Conservation (phyloP, 257 asterid species). For the Scutellaria barbata region DNA sequence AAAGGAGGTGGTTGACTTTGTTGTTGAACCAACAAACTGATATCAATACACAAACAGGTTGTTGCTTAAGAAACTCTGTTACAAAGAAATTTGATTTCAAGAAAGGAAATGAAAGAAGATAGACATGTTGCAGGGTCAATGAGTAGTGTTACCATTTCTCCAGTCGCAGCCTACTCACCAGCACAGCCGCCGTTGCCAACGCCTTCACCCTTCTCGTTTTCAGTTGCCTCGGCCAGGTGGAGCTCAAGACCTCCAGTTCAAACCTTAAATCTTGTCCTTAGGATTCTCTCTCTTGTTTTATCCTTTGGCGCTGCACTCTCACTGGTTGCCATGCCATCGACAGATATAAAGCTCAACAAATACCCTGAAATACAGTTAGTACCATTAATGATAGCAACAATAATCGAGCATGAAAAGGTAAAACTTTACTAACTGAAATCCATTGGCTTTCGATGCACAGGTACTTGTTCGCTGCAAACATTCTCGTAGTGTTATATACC, state of each 20-base stretch:
- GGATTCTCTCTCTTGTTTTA: conserved; percentile 23
- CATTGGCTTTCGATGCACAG: neutral
- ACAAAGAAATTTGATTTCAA: neutral
- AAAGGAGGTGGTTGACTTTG: conserved; percentile 4
- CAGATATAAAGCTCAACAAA: conserved; percentile 15
- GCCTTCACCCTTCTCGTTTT: conserved; percentile 34
- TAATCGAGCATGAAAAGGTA: too few species aligned
- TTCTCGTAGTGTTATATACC: conserved; percentile 12
- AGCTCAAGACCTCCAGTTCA: conserved; percentile 28
- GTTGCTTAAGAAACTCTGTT: too few species aligned
- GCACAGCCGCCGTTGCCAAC: conserved; percentile 30
- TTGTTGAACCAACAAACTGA: neutral
- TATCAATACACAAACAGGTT: neutral
- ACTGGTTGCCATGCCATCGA: conserved; percentile 21
- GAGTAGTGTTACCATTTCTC: conserved; percentile 28
- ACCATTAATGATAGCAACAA: neutral
- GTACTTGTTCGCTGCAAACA: conserved; percentile 28
- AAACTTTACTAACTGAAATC: neutral
- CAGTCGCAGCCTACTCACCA: conserved; percentile 26
- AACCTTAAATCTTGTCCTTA: conserved; percentile 22
- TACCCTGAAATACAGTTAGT: conserved; percentile 33
- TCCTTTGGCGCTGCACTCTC: conserved; percentile 32
- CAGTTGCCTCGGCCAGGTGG: conserved; percentile 33
- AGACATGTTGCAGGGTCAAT: conserved; percentile 25
- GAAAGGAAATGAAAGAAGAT: conserved; percentile 9